Base-by-base conservation (phyloP, 1,284 basidiomycete genomes). In the Apiotrichum brassicae region DNA sequence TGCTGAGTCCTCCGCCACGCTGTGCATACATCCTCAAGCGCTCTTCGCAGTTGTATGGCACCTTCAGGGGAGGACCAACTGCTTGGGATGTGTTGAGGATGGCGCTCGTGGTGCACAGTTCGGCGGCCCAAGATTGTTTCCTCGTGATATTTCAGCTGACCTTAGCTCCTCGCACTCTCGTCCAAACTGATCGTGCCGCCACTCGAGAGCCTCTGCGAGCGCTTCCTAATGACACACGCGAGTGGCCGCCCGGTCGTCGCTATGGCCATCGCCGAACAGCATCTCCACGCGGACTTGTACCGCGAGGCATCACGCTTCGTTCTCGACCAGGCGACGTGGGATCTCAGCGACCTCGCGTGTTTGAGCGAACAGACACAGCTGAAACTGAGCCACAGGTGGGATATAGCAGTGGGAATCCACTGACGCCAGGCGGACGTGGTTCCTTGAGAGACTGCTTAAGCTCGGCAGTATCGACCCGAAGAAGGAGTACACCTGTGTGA, bases 371-470 rank as follows among this genome's bases (percentile, higher is more conserved):
- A 84, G 52, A 94, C 91, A 0, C 76, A 87, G 13, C 75, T 93
- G 43, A 93, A 91, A 66, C 79, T 94, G 16, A 87, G 91, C 71
- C 89, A 87, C 68, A 76, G 87, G 86, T 86, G 45, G 24, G 76
- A 63, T 13, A 28, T 8, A 30, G 28, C 28, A 30, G 28, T 30
- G 8, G 8, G 14, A 14, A 14, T 8, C 28, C 28, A 30, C 28
- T 7, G 28, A 14, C 8, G 6, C 12, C 54, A 87, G 86, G 33
- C 81, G 90, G 48, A 91, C 84, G 48, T 94, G 90, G 90, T 94
- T 94, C 72, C 79, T 95, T 28, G 92, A 97, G 68, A 82, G 92
- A 12, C 82, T 97, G 14, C 78, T 97, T 55, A 95, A 97, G 70
- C 81, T 97, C 4, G 89, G 90, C 2, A 76, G 90, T 23, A 85